These are phyloP conservation scores for Yamadazyma dendronema DNA, from an alignment of 1,139 yeast genomes.

Conservation along the genomic window DNA sequence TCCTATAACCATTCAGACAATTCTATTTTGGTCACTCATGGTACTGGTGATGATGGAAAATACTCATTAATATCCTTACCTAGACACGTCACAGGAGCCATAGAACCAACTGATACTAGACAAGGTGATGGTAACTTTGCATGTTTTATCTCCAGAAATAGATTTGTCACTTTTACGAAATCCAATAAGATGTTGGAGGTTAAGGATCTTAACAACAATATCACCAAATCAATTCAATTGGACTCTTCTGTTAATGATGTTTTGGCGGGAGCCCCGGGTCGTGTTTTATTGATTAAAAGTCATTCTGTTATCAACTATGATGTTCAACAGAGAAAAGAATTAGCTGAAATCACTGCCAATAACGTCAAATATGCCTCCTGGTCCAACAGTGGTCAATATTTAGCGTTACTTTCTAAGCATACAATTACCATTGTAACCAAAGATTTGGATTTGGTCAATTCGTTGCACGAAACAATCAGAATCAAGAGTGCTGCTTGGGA, in stretches of 20 bases:
- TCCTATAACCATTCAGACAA: slow-evolving; percentile 93
- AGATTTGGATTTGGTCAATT: slow-evolving; percentile 72
- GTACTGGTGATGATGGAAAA: slow-evolving; percentile 58
- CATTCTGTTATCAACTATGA: slow-evolving; percentile 79
- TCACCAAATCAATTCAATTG: slow-evolving; percentile 77
- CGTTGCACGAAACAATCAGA: slow-evolving; percentile 95
- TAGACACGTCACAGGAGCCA: slow-evolving; percentile 86
- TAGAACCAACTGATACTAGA: slow-evolving; percentile 78
- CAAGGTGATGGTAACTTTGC: slow-evolving; percentile 87
- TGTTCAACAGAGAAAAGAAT: slow-evolving; percentile 84
- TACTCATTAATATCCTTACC: slow-evolving; percentile 82
- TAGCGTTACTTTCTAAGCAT: slow-evolving; percentile 90
- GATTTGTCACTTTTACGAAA: slow-evolving; percentile 81
- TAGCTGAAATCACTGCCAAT: slow-evolving; percentile 69
- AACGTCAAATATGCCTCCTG: slow-evolving; percentile 86
- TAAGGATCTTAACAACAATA: slow-evolving; percentile 76
- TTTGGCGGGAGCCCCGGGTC: slow-evolving; percentile 78
- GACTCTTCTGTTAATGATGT: slow-evolving; percentile 75
- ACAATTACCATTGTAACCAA: slow-evolving; percentile 85
- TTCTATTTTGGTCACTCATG: slow-evolving; percentile 79
- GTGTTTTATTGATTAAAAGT: slow-evolving; percentile 71
- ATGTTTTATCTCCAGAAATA: slow-evolving; percentile 86
- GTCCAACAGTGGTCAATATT: slow-evolving; percentile 85
- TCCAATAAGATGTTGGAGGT: slow-evolving; percentile 68
- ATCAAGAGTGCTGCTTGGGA: slow-evolving; percentile 99